Conservation (phyloP, 306 rosid genomes). For the Corylus avellana region DNA sequence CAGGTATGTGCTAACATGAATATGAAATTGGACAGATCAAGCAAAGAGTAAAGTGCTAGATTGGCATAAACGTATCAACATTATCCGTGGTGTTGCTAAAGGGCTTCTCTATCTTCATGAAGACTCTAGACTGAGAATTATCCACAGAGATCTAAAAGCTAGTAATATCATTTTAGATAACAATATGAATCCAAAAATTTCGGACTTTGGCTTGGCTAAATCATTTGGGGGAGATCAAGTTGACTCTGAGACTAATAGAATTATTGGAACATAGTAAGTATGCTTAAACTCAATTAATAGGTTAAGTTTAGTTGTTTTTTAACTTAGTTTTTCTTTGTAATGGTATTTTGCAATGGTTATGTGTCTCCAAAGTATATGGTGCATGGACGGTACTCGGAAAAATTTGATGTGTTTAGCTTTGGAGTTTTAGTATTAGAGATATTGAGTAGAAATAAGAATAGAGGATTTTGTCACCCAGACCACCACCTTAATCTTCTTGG, state of each 20-base stretch:
- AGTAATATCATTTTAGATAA: no score
- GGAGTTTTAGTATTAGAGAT: conserved; percentile 51
- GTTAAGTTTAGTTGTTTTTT: neutral
- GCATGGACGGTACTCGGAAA: conserved; percentile 39
- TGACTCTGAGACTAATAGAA: no score
- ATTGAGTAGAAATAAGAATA: conserved; percentile 51
- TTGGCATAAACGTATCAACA: conserved; percentile 28
- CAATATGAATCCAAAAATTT: no score
- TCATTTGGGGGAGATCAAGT: conserved; percentile 32
- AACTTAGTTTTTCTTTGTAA: neutral
- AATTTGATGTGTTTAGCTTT: conserved; percentile 49
- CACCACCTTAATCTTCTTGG: conserved; percentile 45
- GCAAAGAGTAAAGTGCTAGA: neutral
- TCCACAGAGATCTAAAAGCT: no score
- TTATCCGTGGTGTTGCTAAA: conserved; percentile 28
- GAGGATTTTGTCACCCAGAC: conserved; percentile 34
- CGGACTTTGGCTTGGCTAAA: neutral
- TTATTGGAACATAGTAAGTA: conserved; percentile 53
- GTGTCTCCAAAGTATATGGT: conserved; percentile 52
- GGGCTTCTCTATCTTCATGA: neutral
- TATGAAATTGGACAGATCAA: conserved; percentile 1
- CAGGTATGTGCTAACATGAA: conserved; percentile 1
- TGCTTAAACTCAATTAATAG: neutral
- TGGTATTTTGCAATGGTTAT: conserved; percentile 40
- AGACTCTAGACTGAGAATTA: no score